Evolutionary conservation across 2,329 filamentous ascomycete genomes (phyloP).

Genomic region (Colletotrichum cordylinicola): DNA sequence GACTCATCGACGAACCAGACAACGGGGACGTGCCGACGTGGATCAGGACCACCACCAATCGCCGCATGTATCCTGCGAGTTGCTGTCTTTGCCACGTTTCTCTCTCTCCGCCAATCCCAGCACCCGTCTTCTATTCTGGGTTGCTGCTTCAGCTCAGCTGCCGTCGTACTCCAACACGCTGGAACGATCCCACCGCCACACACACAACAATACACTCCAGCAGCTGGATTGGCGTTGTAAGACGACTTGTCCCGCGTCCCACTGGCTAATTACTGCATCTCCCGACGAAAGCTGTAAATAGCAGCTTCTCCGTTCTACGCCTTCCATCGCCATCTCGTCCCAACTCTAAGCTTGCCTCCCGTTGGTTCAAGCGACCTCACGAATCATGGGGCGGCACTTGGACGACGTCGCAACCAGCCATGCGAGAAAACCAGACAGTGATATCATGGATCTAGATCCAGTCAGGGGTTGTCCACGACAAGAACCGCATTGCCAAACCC

Average conservation of each 20-base stretch:
- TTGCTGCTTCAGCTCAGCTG: background rate
- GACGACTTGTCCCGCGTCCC: background rate
- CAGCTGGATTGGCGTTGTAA: background rate
- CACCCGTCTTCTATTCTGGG: background rate
- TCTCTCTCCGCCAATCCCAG: background rate
- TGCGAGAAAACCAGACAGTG: background rate
- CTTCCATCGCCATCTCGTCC: background rate
- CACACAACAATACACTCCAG: background rate
- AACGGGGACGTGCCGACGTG: background rate
- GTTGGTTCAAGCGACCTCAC: background rate
- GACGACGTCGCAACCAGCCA: constrained; percentile 6
- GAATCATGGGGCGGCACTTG: constrained; percentile 11
- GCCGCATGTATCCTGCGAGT: background rate
- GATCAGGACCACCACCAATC: background rate
- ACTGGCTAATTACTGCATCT: background rate
- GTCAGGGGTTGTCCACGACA: background rate
- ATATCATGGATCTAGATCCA: constrained; percentile 11
- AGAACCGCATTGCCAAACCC: background rate
- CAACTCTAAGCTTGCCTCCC: background rate
- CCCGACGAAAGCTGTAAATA: background rate
- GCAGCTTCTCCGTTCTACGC: background rate
- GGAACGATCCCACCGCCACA: background rate
- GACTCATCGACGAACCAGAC: background rate
- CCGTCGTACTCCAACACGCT: background rate
- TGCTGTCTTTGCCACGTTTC: background rate